A percentile compares a stretch with the other conserved stretches of the same genome.
Conservation (phyloP, 1,284 basidiomycete species). For the Cryptococcus maquisensis region DNA sequence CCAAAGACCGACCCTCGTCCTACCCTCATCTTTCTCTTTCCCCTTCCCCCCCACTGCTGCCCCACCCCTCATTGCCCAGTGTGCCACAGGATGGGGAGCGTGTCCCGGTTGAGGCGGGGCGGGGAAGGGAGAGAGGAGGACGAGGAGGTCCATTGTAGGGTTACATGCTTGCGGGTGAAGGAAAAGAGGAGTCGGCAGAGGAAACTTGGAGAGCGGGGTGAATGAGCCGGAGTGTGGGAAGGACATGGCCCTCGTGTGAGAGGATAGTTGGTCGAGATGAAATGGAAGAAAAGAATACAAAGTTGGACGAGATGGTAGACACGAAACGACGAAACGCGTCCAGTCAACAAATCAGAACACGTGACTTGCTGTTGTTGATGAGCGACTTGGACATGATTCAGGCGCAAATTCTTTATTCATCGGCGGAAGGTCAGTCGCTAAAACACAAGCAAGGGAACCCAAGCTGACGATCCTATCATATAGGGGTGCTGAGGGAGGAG, state of each 20-base stretch:
- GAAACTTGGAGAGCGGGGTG: conserved; percentile 27
- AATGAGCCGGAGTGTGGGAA: conserved; percentile 24
- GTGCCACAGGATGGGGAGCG: not conserved
- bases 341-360: too few species aligned
- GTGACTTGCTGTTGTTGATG: too few species aligned
- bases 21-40: conserved; percentile 26
- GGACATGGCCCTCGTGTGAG: conserved; percentile 8
- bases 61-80: not conserved
- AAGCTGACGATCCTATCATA: too few species aligned
- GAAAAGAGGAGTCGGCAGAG: conserved; percentile 19
- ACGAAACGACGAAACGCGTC: too few species aligned
- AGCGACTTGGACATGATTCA: too few species aligned
- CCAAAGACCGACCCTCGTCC: conserved; percentile 30
- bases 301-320: too few species aligned
- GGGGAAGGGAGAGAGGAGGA: conserved; percentile 16
- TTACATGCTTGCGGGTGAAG: conserved; percentile 41
- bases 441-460: too few species aligned
- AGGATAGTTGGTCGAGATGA: not conserved
- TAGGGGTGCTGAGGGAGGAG: too few species aligned
- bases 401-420: too few species aligned
- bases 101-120: not conserved
- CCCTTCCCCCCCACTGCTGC: not conserved
- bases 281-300: not conserved
- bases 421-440: too few species aligned
- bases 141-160: conserved; percentile 44